Conservation (phyloP, 2,329 filamentous ascomycete species). For the Neonectria punicea region DNA sequence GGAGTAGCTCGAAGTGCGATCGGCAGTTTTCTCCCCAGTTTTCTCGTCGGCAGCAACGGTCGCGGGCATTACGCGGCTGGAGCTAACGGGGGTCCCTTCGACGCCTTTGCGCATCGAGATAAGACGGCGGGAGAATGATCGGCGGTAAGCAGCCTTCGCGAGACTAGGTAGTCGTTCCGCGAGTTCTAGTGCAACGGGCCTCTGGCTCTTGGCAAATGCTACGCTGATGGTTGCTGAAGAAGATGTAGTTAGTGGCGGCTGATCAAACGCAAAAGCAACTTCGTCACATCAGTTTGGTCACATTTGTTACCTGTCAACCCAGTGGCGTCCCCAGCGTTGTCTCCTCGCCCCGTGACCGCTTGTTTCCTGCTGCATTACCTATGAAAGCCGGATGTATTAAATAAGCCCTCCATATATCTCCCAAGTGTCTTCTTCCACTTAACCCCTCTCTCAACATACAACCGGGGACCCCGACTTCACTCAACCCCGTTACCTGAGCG, state of each 20-base stretch:
- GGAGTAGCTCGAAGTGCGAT: neutral
- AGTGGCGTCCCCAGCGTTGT: neutral
- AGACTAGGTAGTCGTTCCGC: too few relatives aligned
- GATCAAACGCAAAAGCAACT: neutral
- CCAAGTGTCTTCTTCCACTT: neutral
- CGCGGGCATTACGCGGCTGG: neutral
- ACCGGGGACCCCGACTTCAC: neutral
- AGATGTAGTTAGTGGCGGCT: neutral
- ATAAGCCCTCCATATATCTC: too few relatives aligned
- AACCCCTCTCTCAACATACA: too few relatives aligned
- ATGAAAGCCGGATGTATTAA: too few relatives aligned
- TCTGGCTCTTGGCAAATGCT: neutral
- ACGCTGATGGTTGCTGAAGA: neutral
- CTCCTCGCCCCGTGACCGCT: neutral
- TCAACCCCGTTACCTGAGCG: neutral
- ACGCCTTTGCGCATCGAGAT: neutral
- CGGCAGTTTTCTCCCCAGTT: neutral
- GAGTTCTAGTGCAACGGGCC: neutral
- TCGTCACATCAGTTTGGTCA: neutral
- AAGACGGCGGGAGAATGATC: neutral
- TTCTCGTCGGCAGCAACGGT: neutral
- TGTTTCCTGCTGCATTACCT: neutral
- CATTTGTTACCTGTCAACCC: neutral
- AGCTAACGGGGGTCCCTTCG: neutral
- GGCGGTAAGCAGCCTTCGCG: neutral